Evolutionary conservation across 805 yeast species (phyloP).

Genomic region (Lipomyces kockii): DNA sequence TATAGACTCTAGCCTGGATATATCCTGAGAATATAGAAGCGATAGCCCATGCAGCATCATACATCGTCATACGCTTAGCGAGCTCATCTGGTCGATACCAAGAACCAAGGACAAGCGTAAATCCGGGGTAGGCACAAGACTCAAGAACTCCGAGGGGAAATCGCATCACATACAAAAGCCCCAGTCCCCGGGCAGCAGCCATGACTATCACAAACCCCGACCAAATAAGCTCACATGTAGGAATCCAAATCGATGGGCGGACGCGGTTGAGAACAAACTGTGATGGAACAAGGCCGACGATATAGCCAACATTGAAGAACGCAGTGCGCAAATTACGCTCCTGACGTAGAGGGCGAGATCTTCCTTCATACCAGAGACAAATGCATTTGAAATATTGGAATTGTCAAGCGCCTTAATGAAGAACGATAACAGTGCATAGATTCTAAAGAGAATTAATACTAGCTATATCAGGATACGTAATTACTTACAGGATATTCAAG

Average conservation of each 20-base stretch:
- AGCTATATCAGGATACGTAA: background rate
- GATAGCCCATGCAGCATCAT: constrained; percentile 64
- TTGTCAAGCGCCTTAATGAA: constrained; percentile 62
- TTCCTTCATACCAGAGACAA: constrained; percentile 65
- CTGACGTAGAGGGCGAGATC: constrained; percentile 47
- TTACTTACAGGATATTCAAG: constrained; percentile 19
- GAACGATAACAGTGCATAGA: constrained; percentile 42
- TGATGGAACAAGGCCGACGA: constrained; percentile 54
- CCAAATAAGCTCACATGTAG: constrained; percentile 51
- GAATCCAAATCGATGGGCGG: constrained; percentile 43
- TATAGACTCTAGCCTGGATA: constrained; percentile 60
- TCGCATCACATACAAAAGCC: constrained; percentile 44
- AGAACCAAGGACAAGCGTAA: constrained; percentile 41
- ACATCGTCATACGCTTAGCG: constrained; percentile 61
- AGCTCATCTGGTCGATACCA: constrained; percentile 63
- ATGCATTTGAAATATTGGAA: constrained; percentile 65
- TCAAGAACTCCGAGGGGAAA: constrained; percentile 47
- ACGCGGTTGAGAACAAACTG: constrained; percentile 44
- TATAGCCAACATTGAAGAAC: constrained; percentile 47
- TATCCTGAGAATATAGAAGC: constrained; percentile 68
- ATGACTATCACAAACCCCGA: constrained; percentile 56
- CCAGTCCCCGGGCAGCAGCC: constrained; percentile 40
- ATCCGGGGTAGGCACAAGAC: constrained; percentile 63
- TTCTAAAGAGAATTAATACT: background rate
- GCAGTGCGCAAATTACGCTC: constrained; percentile 33